These are phyloP conservation scores for Graphiopsis chlorocephala DNA, from an alignment of 2,329 filamentous ascomycete species.

Conservation along the genomic window DNA sequence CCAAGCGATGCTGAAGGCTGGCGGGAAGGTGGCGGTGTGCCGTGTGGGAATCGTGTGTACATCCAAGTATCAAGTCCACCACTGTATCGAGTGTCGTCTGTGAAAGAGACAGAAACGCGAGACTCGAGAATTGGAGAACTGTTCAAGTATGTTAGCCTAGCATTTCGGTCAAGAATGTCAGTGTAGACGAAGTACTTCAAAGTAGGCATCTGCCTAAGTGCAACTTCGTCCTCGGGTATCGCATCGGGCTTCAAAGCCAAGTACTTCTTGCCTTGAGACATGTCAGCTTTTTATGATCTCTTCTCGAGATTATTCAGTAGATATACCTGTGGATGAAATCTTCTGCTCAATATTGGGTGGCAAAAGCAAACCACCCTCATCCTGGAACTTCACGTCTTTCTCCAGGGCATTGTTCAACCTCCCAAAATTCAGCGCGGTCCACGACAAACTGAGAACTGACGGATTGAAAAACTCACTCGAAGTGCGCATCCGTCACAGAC, in stretches of 20 bases:
- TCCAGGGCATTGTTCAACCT: conserved; percentile 7
- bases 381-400: conserved; percentile 17
- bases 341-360: conserved; percentile 33
- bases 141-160: neutral
- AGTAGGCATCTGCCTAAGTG: neutral
- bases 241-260: conserved; percentile 24
- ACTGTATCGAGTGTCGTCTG: conserved; percentile 28
- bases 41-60: conserved; percentile 18
- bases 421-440: neutral
- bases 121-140: conserved; percentile 30
- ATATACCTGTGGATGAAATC: conserved; percentile 34
- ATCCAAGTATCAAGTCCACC: conserved; percentile 30
- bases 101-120: conserved; percentile 33
- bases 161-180: neutral
- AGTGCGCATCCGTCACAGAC: conserved; percentile 9
- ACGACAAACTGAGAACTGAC: neutral
- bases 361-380: conserved; percentile 32
- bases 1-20: conserved; percentile 15
- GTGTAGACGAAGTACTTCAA: neutral
- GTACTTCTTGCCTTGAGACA: conserved; percentile 27
- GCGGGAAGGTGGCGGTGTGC: conserved; percentile 15
- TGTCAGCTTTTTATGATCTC: conserved; percentile 6
- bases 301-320: neutral
- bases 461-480: neutral
- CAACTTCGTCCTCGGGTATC: conserved; percentile 2